Percentiles rank a stretch among this genome's conserved stretches.
These are phyloP conservation scores for Aegilops bicornis DNA, from an alignment of 176 grass and related monocot genomes.

Conservation along the genomic window DNA sequence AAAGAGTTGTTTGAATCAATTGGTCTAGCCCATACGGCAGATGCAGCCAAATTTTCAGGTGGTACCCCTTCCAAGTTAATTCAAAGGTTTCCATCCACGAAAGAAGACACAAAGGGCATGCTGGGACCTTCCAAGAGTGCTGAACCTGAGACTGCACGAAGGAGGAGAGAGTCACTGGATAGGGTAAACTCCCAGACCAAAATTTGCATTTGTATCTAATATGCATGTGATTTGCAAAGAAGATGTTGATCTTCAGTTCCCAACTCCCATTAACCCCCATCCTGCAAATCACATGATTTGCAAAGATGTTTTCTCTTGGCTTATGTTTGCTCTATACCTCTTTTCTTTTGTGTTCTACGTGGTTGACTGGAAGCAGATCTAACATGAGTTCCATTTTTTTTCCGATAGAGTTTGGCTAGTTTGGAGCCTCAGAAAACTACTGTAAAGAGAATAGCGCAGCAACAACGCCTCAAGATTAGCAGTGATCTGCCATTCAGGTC, in stretches of 20 bases:
- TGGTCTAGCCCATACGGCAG: conserved; percentile 55
- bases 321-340: neutral
- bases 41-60: conserved; percentile 45
- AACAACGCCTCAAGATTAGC: conserved; percentile 61
- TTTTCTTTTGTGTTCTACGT: conserved; percentile 14
- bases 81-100: conserved; percentile 44
- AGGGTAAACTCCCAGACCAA: conserved; percentile 49
- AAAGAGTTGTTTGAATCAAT: conserved; percentile 92
- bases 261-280: neutral
- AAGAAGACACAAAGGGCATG: conserved; percentile 42
- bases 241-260: neutral
- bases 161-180: conserved; percentile 88
- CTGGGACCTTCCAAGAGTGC: conserved; percentile 48
- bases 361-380: conserved; percentile 21
- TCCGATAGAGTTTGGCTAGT: conserved; percentile 56
- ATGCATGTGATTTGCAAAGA: conserved; percentile 9
- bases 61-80: conserved; percentile 45
- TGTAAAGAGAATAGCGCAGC: conserved; percentile 77
- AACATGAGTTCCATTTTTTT: neutral
- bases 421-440: conserved; percentile 86
- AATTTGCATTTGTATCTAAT: conserved; percentile 9
- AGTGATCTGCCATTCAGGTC: conserved; percentile 67
- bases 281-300: neutral
- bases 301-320: neutral
- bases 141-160: conserved; percentile 72